A percentile compares a stretch with the other conserved stretches of the same genome.
These are phyloP conservation scores for Allium cepa DNA, from an alignment of 106 monocot genomes.

Conservation along the genomic window DNA sequence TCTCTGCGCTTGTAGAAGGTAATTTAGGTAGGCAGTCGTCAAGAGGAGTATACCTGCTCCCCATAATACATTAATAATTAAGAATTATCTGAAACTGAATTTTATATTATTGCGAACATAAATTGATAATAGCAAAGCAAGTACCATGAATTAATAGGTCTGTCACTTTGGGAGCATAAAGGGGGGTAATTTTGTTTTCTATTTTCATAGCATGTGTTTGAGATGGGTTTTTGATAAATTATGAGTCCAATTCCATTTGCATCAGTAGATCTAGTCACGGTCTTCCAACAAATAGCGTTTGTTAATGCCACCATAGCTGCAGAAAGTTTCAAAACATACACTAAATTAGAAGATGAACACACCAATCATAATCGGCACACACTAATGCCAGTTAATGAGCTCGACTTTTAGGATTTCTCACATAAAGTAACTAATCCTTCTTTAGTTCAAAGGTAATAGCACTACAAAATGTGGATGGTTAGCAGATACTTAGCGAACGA, in stretches of 20 bases:
- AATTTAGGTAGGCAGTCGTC: slow-evolving; percentile 54
- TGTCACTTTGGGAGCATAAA: slow-evolving; percentile 33
- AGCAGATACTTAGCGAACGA: no score
- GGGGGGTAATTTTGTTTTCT: slow-evolving; percentile 49
- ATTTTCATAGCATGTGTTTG: slow-evolving; percentile 63
- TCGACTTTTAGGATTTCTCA: no score
- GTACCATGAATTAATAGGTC: slow-evolving; percentile 64
- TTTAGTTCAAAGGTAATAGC: no score
- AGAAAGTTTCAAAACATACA: slow-evolving; percentile 3
- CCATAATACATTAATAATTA: background rate
- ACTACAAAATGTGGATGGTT: no score
- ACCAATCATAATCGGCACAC: no score
- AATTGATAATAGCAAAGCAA: background rate
- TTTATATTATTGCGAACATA: background rate
- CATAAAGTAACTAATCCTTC: no score
- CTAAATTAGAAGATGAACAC: no score
- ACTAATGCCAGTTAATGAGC: no score
- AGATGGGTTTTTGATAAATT: slow-evolving; percentile 79
- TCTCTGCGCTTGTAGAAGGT: slow-evolving; percentile 17
- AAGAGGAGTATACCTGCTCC: slow-evolving; percentile 69
- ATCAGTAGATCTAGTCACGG: slow-evolving; percentile 53
- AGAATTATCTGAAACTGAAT: slow-evolving; percentile 7
- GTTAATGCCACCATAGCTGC: slow-evolving; percentile 87
- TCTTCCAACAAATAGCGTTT: slow-evolving; percentile 84
- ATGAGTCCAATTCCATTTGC: slow-evolving; percentile 77